Evolutionary conservation across 2,329 filamentous ascomycete species (phyloP).

Genomic region (Metarhizium humberi): DNA sequence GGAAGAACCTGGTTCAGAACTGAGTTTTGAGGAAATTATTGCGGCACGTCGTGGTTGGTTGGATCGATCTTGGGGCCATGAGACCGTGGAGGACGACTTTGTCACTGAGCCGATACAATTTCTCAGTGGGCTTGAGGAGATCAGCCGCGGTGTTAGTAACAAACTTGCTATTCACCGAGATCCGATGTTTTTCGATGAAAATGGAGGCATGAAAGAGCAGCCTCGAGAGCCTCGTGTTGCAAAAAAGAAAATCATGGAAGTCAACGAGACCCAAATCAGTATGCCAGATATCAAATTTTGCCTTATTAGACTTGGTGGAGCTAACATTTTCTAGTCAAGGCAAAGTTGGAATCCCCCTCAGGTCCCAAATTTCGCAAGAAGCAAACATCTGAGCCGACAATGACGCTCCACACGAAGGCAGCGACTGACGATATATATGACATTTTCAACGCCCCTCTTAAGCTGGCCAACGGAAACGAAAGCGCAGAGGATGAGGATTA

Average conservation of each 20-base stretch:
- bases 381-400: constrained; percentile 72
- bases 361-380: constrained; percentile 77
- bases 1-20: constrained; percentile 61
- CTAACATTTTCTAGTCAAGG: constrained; percentile 59
- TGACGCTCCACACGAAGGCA: constrained; percentile 92
- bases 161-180: constrained; percentile 37
- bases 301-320: not conserved
- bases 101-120: constrained; percentile 17
- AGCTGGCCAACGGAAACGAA: constrained; percentile 24
- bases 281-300: constrained; percentile 23
- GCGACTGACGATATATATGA: constrained; percentile 97
- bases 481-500: constrained; percentile 58
- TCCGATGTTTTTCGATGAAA: constrained; percentile 44
- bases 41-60: constrained; percentile 67
- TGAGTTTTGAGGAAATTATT: constrained; percentile 87
- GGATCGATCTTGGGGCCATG: constrained; percentile 45
- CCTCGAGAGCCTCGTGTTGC: constrained; percentile 35
- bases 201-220: constrained; percentile 40
- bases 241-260: constrained; percentile 72
- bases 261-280: constrained; percentile 92
- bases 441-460: constrained; percentile 77
- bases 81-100: constrained; percentile 24
- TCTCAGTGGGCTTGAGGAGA: constrained; percentile 22
- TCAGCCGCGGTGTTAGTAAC: constrained; percentile 19
- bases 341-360: constrained; percentile 83